Evolutionary conservation across 148 eudicot species (phyloP).

Genomic region (Rhododendron vialii): DNA sequence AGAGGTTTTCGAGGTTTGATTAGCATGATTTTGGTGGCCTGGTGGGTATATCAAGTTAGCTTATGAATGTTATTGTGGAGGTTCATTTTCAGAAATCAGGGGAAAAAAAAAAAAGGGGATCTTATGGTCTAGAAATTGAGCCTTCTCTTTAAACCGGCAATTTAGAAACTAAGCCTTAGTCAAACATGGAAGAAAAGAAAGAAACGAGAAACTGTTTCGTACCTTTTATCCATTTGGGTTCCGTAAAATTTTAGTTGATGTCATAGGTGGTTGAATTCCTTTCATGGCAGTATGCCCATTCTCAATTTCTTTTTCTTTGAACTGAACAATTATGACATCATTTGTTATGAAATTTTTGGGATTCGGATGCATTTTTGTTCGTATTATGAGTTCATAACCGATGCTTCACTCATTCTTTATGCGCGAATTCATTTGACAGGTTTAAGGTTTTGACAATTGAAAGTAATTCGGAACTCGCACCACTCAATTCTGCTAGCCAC

Average conservation of each 20-base stretch:
- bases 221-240: neutral
- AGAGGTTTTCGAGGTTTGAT: neutral
- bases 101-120: neutral
- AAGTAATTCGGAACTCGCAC: too few relatives aligned
- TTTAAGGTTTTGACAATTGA: too few relatives aligned
- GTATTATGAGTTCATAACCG: neutral
- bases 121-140: neutral
- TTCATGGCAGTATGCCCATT: neutral
- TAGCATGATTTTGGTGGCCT: conserved; percentile 2
- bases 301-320: neutral
- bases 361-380: neutral
- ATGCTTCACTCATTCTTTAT: too few relatives aligned
- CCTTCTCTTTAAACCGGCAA: neutral
- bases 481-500: too few relatives aligned
- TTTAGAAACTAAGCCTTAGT: neutral
- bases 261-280: neutral
- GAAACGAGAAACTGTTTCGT: neutral
- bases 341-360: neutral
- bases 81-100: neutral
- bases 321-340: neutral
- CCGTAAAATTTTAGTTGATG: neutral
- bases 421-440: too few relatives aligned
- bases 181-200: neutral
- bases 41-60: neutral
- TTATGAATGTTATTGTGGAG: neutral